Conservation (phyloP, 192 early-diverging fungal species). For the Coemansia javaensis region DNA sequence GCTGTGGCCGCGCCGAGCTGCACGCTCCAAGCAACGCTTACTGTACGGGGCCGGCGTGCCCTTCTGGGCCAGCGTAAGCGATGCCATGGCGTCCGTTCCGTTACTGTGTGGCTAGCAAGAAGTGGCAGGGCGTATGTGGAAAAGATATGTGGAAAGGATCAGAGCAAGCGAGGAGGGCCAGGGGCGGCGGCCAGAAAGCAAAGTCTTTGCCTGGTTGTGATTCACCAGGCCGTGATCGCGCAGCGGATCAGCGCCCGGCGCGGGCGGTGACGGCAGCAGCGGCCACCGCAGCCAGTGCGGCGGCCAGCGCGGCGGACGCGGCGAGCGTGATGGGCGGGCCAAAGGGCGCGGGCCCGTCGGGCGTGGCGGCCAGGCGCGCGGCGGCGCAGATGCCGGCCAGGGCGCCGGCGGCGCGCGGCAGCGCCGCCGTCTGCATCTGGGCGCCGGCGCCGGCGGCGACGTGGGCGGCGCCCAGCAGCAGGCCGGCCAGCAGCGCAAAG, state of each 20-base stretch:
- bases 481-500: conserved; percentile 13
- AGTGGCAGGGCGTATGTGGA: background rate
- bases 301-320: conserved; percentile 4
- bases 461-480: conserved; percentile 5
- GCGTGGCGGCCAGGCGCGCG: background rate
- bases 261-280: background rate
- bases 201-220: no score
- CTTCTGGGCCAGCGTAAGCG: conserved; percentile 58
- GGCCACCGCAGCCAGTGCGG: no score
- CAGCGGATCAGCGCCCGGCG: no score
- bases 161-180: no score
- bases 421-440: background rate
- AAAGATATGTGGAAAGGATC: no score
- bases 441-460: background rate
- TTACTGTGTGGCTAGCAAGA: conserved; percentile 21
- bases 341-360: background rate
- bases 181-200: no score
- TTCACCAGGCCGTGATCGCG: no score
- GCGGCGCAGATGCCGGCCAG: conserved; percentile 1
- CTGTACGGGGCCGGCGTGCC: conserved; percentile 52
- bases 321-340: conserved; percentile 1
- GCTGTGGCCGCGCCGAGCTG: no score
- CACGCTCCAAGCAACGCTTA: no score
- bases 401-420: background rate
- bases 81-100: conserved; percentile 39